These are phyloP conservation scores for Fusarium continuum DNA, from an alignment of 2,329 filamentous ascomycete genomes.

Conservation along the genomic window DNA sequence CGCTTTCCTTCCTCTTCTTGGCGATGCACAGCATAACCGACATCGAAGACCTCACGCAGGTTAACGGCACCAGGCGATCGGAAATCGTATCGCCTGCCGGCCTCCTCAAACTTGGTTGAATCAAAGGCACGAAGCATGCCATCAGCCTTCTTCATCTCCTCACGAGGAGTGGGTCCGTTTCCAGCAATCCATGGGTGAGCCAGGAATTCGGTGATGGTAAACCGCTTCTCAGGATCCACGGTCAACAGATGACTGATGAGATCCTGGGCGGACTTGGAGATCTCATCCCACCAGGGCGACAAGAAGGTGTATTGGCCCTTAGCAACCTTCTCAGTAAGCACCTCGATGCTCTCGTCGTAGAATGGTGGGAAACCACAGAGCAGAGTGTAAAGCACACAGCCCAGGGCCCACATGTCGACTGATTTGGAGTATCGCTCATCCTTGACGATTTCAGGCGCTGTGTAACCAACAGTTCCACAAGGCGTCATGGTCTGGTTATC, in stretches of 20 bases:
- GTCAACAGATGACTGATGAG: conserved; percentile 92
- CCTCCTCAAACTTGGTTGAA: conserved; percentile 60
- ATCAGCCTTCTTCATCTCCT: conserved; percentile 66
- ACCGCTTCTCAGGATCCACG: conserved; percentile 94
- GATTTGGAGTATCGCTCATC: conserved; percentile 99
- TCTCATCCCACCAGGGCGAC: conserved; percentile 99
- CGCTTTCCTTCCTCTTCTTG: conserved; percentile 97
- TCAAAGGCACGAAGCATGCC: conserved; percentile 64
- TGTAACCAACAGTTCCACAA: conserved; percentile 98
- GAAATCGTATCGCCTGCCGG: conserved; percentile 85
- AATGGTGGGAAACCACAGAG: conserved; percentile 98
- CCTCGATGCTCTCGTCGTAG: conserved; percentile 97
- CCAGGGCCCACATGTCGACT: conserved; percentile 99
- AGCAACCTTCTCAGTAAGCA: conserved; percentile 96
- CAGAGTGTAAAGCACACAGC: conserved; percentile 95
- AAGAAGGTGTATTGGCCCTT: conserved; percentile 97
- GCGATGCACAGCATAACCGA: conserved; percentile 95
- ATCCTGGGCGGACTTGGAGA: conserved; percentile 93
- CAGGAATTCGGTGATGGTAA: conserved; percentile 91
- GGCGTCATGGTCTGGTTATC: conserved; percentile 98
- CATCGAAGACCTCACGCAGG: conserved; percentile 95
- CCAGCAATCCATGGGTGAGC: conserved; percentile 92
- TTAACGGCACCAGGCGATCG: conserved; percentile 95
- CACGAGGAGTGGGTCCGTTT: conserved; percentile 64
- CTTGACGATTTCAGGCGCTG: conserved; percentile 97